Evolutionary conservation across 106 monocot genomes (phyloP), one percentile per base, ranked within the genome.

Genomic region (Chionographis japonica): DNA sequence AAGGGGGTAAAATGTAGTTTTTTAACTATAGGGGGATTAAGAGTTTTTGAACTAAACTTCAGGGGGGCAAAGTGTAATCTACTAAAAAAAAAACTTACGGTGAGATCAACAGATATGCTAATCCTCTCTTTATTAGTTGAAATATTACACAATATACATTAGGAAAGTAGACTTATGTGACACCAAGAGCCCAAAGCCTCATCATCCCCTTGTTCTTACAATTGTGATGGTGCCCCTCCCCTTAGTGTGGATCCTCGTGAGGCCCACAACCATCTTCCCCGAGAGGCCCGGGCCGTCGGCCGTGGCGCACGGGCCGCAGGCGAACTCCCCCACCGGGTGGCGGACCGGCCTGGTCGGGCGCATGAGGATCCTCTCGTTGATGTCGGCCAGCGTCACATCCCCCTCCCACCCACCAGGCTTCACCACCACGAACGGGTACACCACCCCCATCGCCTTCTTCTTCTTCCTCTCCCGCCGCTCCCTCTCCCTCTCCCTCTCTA

Each of bases 151-250:
- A 27, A 27, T 46, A 46, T 46, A 46, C 46, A 46, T 46, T 46
- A 46, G 46, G 5, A 46, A 5, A 46, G 9, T 46, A 46, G 8
- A 46, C 46, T 46, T 46, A 46, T 46, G 8, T 10, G 0, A 46
- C 9, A 46, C 46, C 46, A 46, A 46, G 46, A 46, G 46, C 46
- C 46, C 8, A 46, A 46, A 1, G 9, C 8, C 9, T 52, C 50
- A 8, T 94, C 77, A 95, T 5, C 84, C 91, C 79, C 76, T 97
- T 38, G 95, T 97, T 84, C 95, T 84, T 62, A 97, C 87, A 39
- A 97, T 89, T 6, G 89, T 97, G 19, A 97, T 75, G 2, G 82
- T 97, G n/a, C 95, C 95, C 54, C 75, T 89, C 53, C 95, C 95
- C 60, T 68, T 72, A 12, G 95, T 97, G 50, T 87, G 86, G 60